Evolutionary conservation across 768 basidiomycete genomes (phyloP), one percentile per base, ranked within the genome.

Genomic region (Cystofilobasidium capitatum): DNA sequence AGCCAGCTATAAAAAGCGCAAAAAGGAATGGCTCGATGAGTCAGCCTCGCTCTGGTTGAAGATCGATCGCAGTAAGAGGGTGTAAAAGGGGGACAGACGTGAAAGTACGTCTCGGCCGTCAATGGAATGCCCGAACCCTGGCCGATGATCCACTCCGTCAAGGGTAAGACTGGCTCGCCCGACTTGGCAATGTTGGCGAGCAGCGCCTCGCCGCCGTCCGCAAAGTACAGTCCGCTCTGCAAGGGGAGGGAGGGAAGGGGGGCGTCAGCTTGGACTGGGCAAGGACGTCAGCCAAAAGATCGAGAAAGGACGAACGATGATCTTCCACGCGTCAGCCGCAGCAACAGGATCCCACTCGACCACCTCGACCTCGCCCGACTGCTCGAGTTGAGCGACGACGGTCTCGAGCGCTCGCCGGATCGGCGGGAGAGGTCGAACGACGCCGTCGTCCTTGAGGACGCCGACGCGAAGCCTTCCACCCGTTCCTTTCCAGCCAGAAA

Each of bases 191-290:
- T 45, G 44, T 5, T 16, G 44, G 44, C 44, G 14, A 45, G 44
- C 4, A 45, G 44, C 44, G 44, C 82, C 44, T 74, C 75, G 36
- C 82, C 81, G 16, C 80, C 81, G 69, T 82, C 81, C 17, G 82
- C 72, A 65, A 82, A 79, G 71, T 82, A 82, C n/a, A 82, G 74
- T 69, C 78, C 80, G 39, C 73, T 57, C 81, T 82, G 69, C 20
- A 51, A 47, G 26, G 31, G 13, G 33, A n/a, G 13, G 29, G 39
- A 29, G 35, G 36, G 61, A 76, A 70, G 1, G 81, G 80, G 40
- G 82, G 71, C 82, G 40, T 42, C 40, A 42, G 40, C 40, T 10
- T 10, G 12, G 20, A 20, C 40, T 42, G 40, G 12, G 40, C 12
- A 10, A 20, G 40, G 20, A 42, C 10, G 40, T 10, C 40, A 42